These are phyloP conservation scores for Garcia nutans DNA, from an alignment of 345 rosid genomes.

Conservation along the genomic window DNA sequence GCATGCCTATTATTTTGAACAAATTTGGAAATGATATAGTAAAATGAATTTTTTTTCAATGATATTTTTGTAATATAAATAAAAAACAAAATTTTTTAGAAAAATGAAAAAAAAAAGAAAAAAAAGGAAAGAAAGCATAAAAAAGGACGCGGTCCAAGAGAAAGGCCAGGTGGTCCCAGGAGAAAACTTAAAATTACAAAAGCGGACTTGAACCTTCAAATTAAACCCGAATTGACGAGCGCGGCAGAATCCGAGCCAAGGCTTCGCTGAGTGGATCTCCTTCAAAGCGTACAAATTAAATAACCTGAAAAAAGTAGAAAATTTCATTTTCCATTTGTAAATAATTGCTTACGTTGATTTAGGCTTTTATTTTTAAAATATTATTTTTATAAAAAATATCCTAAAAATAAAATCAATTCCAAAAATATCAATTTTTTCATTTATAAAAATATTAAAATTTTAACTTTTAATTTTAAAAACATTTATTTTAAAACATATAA, in stretches of 20 bases:
- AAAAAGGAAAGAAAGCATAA: too few species aligned
- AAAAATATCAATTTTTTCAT: too few species aligned
- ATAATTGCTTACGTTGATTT: not conserved
- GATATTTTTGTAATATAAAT: not conserved
- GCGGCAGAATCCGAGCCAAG: slow-evolving; percentile 39
- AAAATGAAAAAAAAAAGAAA: not conserved
- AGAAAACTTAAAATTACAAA: slow-evolving; percentile 7
- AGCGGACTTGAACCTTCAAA: slow-evolving; percentile 34
- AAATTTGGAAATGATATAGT: too few species aligned
- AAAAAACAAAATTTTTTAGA: not conserved
- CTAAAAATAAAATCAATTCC: too few species aligned
- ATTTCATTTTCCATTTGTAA: not conserved
- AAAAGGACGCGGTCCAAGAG: not conserved
- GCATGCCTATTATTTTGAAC: too few species aligned
- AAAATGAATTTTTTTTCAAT: not conserved
- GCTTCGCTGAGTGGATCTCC: slow-evolving; percentile 32
- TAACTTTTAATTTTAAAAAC: too few species aligned
- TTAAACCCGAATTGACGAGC: slow-evolving; percentile 33
- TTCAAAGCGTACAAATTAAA: slow-evolving; percentile 16
- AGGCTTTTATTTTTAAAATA: not conserved
- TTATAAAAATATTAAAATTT: too few species aligned
- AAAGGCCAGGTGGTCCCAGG: slow-evolving; percentile 21
- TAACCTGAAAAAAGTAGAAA: not conserved
- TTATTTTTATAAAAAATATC: too few species aligned
- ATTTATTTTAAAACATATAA: too few species aligned